phyloP scores from a whole-genome alignment of 106 monocot species.

The Amphibolis antarctica region DNA sequence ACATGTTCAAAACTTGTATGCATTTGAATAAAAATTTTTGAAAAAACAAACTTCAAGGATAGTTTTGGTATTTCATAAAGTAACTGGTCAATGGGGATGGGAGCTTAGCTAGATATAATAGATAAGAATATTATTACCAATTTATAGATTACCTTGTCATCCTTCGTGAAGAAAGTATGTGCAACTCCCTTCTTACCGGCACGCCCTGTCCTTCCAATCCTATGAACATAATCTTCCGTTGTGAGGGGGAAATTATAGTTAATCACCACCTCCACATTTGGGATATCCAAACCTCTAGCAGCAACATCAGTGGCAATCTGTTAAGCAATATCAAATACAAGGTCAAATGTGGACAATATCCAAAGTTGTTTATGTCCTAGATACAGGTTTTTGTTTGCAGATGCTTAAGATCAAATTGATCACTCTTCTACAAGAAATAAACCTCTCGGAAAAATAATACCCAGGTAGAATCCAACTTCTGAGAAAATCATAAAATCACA shows the following conservation, averaged over 20 bases:
- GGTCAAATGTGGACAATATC: neutral
- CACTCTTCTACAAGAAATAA: too few relatives aligned
- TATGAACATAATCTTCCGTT: constrained; percentile 93
- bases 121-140: neutral
- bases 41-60: too few relatives aligned
- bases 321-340: neutral
- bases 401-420: neutral
- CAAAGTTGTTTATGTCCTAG: neutral
- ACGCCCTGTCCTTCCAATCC: constrained; percentile 93
- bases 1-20: too few relatives aligned
- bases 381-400: neutral
- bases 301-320: constrained; percentile 99
- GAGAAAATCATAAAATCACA: too few relatives aligned
- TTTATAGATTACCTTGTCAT: constrained; percentile 52
- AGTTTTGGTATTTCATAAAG: too few relatives aligned
- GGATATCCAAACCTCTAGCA: constrained; percentile 90
- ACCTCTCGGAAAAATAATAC: too few relatives aligned
- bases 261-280: constrained; percentile 95
- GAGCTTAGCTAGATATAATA: too few relatives aligned
- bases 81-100: too few relatives aligned
- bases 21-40: too few relatives aligned
- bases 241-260: constrained; percentile 95
- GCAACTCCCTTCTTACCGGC: constrained; percentile 98
- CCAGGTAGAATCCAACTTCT: too few relatives aligned
- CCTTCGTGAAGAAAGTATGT: constrained; percentile 86